Conservation (phyloP, 1,284 basidiomycete genomes). For the Lignosus rhinocerotis region DNA sequence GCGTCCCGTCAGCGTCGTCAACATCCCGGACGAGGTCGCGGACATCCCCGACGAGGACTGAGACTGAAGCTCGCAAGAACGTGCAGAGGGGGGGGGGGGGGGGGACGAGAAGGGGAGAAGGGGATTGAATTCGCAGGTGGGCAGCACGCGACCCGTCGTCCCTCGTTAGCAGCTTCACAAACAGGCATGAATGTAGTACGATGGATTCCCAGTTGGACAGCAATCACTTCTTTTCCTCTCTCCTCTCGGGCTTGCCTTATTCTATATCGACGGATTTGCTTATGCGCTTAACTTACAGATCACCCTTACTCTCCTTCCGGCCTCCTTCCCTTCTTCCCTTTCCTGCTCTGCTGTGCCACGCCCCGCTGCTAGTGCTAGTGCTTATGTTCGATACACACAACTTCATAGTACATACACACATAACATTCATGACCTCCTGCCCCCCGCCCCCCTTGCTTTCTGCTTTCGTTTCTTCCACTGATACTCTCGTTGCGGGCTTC, state of each 20-base stretch:
- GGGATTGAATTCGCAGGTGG: too few relatives aligned
- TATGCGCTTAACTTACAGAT: not conserved
- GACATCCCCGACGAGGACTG: conserved; percentile 39
- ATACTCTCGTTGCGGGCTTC: not conserved
- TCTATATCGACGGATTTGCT: not conserved
- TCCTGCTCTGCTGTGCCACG: not conserved
- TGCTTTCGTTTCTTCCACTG: not conserved
- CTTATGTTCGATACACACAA: not conserved
- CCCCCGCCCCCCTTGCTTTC: not conserved
- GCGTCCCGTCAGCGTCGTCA: conserved; percentile 38
- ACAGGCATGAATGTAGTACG: not conserved
- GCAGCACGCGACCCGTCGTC: too few relatives aligned
- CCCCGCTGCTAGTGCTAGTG: not conserved
- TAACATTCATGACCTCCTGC: not conserved
- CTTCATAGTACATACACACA: not conserved
- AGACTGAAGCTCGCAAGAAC: too few relatives aligned
- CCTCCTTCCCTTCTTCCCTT: not conserved
- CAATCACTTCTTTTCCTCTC: not conserved
- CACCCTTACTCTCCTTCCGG: not conserved
- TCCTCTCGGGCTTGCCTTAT: not conserved
- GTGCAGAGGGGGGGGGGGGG: too few relatives aligned
- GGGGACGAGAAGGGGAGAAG: too few relatives aligned
- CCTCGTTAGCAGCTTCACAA: too few relatives aligned
- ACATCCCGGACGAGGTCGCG: conserved; percentile 29
- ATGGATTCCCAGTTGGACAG: not conserved